Conservation (phyloP, 1,139 yeast species). For the Diutina scorzettiae region DNA sequence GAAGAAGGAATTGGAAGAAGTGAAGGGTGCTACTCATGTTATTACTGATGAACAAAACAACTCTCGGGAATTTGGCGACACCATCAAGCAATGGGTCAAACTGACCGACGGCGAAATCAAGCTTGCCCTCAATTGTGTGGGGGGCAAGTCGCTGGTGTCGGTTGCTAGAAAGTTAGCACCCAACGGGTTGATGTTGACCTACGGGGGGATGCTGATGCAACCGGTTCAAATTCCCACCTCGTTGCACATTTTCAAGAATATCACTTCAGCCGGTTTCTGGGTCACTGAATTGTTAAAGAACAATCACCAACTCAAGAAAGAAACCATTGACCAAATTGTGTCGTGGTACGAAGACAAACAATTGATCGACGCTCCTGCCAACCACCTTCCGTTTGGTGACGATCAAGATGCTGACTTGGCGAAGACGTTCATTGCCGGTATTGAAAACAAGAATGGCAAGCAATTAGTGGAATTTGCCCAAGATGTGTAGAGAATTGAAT, state of each 20-base stretch:
- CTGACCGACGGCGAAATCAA: slow-evolving; percentile 46
- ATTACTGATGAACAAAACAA: slow-evolving; percentile 78
- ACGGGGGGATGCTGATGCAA: slow-evolving; percentile 96
- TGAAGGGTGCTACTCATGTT: slow-evolving; percentile 76
- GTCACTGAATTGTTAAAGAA: slow-evolving; percentile 64
- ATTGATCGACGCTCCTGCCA: slow-evolving; percentile 48
- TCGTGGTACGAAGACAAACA: slow-evolving; percentile 55
- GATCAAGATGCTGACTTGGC: slow-evolving; percentile 34
- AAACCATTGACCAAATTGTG: slow-evolving; percentile 49
- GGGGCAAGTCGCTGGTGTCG: slow-evolving; percentile 75
- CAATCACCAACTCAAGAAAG: slow-evolving; percentile 49
- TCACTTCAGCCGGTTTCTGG: slow-evolving; percentile 89
- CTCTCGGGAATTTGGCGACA: slow-evolving; percentile 50
- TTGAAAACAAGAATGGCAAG: slow-evolving; percentile 33
- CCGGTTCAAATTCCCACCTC: slow-evolving; percentile 88
- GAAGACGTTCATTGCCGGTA: slow-evolving; percentile 39
- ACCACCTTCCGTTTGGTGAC: slow-evolving; percentile 32
- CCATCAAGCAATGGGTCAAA: slow-evolving; percentile 50
- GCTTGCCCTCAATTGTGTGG: slow-evolving; percentile 84
- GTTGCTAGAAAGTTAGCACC: slow-evolving; percentile 68
- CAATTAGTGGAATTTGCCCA: slow-evolving; percentile 20
- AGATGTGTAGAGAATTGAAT: not conserved
- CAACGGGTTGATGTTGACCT: slow-evolving; percentile 69
- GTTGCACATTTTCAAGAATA: slow-evolving; percentile 76
- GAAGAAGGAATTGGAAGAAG: slow-evolving; percentile 37